Conservation (phyloP, 306 rosid species). For the Ochetophila trinervis region DNA sequence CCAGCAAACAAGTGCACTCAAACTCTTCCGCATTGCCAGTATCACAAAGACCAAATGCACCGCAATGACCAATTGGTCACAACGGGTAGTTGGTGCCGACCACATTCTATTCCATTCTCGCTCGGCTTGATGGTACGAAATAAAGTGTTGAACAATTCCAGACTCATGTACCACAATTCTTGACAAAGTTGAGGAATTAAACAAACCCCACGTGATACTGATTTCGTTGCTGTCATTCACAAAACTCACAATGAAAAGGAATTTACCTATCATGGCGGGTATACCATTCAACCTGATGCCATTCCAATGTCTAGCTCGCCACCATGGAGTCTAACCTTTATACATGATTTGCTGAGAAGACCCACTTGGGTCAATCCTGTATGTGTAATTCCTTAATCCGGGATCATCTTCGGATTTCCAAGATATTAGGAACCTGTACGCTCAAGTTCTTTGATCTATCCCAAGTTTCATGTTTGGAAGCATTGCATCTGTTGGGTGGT, state of each 20-base stretch:
- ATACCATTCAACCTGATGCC: conserved; percentile 9
- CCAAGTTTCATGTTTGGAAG: too few relatives aligned
- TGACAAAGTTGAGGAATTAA: too few relatives aligned
- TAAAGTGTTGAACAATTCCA: not conserved
- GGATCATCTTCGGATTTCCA: too few relatives aligned
- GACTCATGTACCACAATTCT: conserved; percentile 9
- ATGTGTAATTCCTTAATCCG: too few relatives aligned
- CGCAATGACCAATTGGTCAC: conserved; percentile 37
- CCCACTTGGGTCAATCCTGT: too few relatives aligned
- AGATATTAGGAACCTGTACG: too few relatives aligned
- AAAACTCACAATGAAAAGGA: not conserved
- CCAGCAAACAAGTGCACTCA: conserved; percentile 46
- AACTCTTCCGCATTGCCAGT: conserved; percentile 11
- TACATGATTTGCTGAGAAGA: too few relatives aligned
- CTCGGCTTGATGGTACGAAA: conserved; percentile 19
- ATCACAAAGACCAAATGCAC: conserved; percentile 37
- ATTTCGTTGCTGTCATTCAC: not conserved
- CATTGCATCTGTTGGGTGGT: too few relatives aligned
- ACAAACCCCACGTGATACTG: not conserved
- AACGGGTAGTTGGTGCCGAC: conserved; percentile 25
- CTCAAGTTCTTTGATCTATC: too few relatives aligned
- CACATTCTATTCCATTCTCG: conserved; percentile 27
- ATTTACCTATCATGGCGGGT: conserved; percentile 1
- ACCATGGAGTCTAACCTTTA: too few relatives aligned
- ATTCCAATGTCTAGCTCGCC: not conserved